Conservation (phyloP, 176 grass and related monocot species). For the Lolium rigidum region DNA sequence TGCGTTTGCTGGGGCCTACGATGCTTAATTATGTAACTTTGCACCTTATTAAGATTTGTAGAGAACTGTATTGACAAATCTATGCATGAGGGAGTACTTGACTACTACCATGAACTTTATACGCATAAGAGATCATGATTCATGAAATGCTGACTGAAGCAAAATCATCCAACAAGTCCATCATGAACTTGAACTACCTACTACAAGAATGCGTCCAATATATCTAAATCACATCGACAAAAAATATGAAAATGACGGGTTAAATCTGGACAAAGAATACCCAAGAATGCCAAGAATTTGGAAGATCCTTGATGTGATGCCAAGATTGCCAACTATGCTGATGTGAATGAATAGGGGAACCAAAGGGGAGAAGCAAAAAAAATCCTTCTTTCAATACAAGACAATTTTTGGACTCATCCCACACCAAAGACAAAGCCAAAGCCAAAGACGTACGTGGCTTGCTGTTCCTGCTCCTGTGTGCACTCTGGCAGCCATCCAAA, state of each 20-base stretch:
- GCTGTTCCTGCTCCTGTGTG: conserved; percentile 8
- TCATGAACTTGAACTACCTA: too few relatives aligned
- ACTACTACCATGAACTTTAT: too few relatives aligned
- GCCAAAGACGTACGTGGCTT: not conserved
- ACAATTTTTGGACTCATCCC: not conserved
- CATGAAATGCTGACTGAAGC: too few relatives aligned
- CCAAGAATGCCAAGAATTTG: not conserved
- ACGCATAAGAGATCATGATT: too few relatives aligned
- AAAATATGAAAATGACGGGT: not conserved
- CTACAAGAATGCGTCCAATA: too few relatives aligned
- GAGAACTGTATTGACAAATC: too few relatives aligned
- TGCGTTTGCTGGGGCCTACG: too few relatives aligned
- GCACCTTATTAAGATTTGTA: too few relatives aligned
- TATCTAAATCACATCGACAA: not conserved
- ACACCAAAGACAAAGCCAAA: not conserved
- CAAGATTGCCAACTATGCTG: not conserved
- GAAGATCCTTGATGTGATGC: conserved; percentile 17
- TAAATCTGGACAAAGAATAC: too few relatives aligned
- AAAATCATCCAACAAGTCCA: too few relatives aligned
- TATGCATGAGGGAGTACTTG: too few relatives aligned
- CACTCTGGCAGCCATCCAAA: not conserved
- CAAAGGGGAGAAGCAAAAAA: not conserved
- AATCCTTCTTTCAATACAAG: not conserved
- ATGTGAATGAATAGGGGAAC: conserved; percentile 5
- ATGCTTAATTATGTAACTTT: too few relatives aligned